A percentile compares a stretch with the other conserved stretches of the same genome.
Conservation (phyloP, 441 rosid genomes). For the Pelargonium australe region DNA sequence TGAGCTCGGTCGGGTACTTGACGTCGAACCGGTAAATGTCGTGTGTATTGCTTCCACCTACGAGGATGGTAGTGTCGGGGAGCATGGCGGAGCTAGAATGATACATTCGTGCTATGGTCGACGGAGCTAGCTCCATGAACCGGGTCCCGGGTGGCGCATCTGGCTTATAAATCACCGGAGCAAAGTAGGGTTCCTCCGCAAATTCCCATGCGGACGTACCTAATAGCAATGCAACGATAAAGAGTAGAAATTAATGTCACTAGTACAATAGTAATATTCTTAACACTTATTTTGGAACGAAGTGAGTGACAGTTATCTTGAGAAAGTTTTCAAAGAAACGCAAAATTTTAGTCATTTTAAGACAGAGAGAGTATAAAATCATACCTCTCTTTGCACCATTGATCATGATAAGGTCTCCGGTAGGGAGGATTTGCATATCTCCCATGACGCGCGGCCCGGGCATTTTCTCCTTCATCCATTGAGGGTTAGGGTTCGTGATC, state of each 20-base stretch:
- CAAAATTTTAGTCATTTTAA: too few relatives aligned
- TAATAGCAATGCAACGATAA: too few relatives aligned
- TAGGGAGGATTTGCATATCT: slow-evolving; percentile 44
- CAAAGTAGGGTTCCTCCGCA: slow-evolving; percentile 42
- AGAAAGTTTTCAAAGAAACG: too few relatives aligned
- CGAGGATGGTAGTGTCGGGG: slow-evolving; percentile 47
- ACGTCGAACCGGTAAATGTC: slow-evolving; percentile 33
- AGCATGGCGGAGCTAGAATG: slow-evolving; percentile 46
- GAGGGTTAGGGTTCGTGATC: slow-evolving; percentile 28
- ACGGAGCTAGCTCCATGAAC: slow-evolving; percentile 29
- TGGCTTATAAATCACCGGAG: slow-evolving; percentile 32
- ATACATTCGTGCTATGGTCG: slow-evolving; percentile 53
- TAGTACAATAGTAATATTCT: too few relatives aligned
- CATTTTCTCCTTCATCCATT: slow-evolving; percentile 53
- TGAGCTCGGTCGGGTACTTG: slow-evolving; percentile 56
- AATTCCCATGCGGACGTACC: slow-evolving; percentile 59
- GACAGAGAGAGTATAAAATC: too few relatives aligned
- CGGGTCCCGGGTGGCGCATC: slow-evolving; percentile 23
- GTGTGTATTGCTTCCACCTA: slow-evolving; percentile 62
- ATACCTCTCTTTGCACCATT: slow-evolving; percentile 39
- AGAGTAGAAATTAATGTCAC: too few relatives aligned
- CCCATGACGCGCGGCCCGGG: slow-evolving; percentile 56
- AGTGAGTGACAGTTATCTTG: too few relatives aligned
- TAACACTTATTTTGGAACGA: too few relatives aligned
- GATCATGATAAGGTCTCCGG: slow-evolving; percentile 44